Conservation (phyloP, 169 alveolate species). For the Amoebophrya sp. region DNA sequence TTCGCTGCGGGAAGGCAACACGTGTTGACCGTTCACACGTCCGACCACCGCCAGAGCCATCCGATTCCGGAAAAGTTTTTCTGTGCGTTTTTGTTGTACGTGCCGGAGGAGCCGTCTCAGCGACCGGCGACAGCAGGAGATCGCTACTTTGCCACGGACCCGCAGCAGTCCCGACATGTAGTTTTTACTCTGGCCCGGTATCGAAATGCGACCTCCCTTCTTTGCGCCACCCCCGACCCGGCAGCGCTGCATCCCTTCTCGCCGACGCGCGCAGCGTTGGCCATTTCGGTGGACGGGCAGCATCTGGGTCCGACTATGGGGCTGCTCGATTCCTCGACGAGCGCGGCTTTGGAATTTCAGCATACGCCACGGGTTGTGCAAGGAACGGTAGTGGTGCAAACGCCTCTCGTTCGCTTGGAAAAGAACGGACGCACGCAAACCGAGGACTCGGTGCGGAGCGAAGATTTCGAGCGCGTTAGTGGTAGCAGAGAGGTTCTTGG, state of each 20-base stretch:
- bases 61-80: neutral
- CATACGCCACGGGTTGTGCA: neutral
- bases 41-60: neutral
- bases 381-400: neutral
- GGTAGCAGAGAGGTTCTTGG: neutral
- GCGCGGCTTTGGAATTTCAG: neutral
- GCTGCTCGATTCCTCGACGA: neutral
- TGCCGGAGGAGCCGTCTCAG: slow-evolving; percentile 8
- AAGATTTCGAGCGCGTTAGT: neutral
- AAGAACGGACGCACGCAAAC: neutral
- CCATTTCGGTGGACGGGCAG: slow-evolving; percentile 18
- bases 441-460: neutral
- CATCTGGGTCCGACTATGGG: neutral
- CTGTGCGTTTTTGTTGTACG: neutral
- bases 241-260: neutral
- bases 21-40: neutral
- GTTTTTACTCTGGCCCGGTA: neutral
- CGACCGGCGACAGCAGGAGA: neutral
- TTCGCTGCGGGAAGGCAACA: neutral
- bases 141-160: neutral
- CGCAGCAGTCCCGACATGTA: neutral
- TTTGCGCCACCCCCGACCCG: neutral
- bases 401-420: neutral
- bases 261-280: neutral
- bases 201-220: neutral